Conservation (phyloP, 2,329 filamentous ascomycete species). For the Paraconiothyrium sp. region DNA sequence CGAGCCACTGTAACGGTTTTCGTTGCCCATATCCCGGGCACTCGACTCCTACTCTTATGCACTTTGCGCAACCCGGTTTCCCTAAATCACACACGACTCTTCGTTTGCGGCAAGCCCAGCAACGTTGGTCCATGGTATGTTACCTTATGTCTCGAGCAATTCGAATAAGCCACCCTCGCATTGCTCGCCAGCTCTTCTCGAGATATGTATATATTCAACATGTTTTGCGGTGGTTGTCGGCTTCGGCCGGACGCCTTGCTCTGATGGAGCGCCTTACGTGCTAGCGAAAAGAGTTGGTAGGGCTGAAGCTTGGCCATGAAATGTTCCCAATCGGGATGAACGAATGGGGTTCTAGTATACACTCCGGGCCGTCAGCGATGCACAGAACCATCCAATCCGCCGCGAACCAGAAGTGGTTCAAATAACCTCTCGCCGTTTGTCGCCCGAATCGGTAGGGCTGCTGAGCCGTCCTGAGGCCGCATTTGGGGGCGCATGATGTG, state of each 20-base stretch:
- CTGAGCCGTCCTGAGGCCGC: neutral
- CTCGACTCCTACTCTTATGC: constrained; percentile 7
- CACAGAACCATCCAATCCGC: neutral
- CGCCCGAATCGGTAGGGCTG: neutral
- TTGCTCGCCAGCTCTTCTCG: neutral
- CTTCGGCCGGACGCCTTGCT: neutral
- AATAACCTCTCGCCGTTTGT: neutral
- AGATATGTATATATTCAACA: constrained; percentile 3
- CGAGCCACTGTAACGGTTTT: constrained; percentile 7
- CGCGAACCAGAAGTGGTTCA: neutral
- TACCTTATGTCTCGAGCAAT: neutral
- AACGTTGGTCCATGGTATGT: constrained; percentile 6
- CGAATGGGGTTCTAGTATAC: neutral
- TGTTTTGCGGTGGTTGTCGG: neutral
- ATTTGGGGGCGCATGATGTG: neutral
- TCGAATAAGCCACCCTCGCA: neutral
- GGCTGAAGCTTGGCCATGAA: constrained; percentile 3
- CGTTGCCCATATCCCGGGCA: constrained; percentile 9
- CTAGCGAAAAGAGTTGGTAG: neutral
- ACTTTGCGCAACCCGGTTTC: neutral
- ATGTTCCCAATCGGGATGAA: neutral
- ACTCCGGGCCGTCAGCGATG: neutral
- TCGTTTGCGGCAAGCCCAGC: constrained; percentile 7
- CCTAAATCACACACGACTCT: constrained; percentile 7
- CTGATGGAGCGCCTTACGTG: neutral